phyloP scores from a whole-genome alignment of 2,329 filamentous ascomycete species.

The Colletotrichum karsti region DNA sequence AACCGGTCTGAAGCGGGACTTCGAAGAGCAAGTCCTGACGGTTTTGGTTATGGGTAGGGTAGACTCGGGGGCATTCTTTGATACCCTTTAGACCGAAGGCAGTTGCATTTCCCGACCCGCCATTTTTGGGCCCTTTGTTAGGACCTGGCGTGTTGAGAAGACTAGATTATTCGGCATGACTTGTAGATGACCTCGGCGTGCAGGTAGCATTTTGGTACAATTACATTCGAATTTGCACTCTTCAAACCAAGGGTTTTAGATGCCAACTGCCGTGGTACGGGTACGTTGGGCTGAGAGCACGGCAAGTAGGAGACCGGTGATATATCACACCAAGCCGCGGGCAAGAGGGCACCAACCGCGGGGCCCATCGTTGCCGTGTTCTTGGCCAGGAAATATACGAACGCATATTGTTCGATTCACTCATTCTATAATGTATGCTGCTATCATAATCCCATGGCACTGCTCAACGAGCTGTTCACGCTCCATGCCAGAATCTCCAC shows the following conservation, averaged over 20 bases:
- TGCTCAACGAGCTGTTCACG: background rate
- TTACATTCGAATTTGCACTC: background rate
- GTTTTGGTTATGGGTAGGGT: slow-evolving; percentile 20
- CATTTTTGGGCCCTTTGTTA: background rate
- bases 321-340: too few relatives aligned
- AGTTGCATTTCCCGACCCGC: slow-evolving; percentile 15
- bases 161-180: slow-evolving; percentile 20
- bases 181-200: slow-evolving; percentile 24
- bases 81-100: slow-evolving; percentile 30
- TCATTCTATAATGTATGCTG: slow-evolving; percentile 18
- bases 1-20: background rate
- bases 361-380: too few relatives aligned
- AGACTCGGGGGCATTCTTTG: slow-evolving; percentile 27
- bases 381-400: background rate
- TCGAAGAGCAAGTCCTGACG: background rate
- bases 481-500: background rate
- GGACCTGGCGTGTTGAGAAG: background rate
- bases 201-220: slow-evolving; percentile 8
- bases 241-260: too few relatives aligned
- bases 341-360: too few relatives aligned
- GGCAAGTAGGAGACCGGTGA: too few relatives aligned
- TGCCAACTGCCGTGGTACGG: too few relatives aligned
- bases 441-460: slow-evolving; percentile 12
- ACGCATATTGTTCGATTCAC: background rate
- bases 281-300: too few relatives aligned